Conservation (phyloP, 306 rosid genomes). For the Rosa multiflora region DNA sequence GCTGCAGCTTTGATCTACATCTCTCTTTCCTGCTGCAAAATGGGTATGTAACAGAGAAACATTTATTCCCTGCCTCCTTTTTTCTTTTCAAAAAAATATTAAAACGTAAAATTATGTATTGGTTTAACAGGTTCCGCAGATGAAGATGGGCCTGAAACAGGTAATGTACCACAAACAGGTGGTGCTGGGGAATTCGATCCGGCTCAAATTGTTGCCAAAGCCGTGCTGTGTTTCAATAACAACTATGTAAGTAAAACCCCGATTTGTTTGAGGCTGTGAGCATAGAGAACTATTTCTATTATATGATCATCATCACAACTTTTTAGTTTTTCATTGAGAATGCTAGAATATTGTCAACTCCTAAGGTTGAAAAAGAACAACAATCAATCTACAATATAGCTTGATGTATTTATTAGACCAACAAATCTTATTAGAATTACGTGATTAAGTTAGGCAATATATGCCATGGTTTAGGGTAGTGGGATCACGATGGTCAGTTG, state of each 20-base stretch:
- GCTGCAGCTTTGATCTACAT: constrained; percentile 36
- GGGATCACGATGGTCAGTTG: not conserved
- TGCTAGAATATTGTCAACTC: not conserved
- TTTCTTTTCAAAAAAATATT: not conserved
- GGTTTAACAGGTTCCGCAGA: constrained; percentile 47
- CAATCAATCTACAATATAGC: not conserved
- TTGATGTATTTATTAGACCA: not conserved
- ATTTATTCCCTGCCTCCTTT: not conserved
- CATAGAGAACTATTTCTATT: not conserved
- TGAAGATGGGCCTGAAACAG: constrained; percentile 19
- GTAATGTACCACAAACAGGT: not conserved
- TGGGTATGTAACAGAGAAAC: constrained; percentile 34
- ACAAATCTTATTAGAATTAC: not conserved
- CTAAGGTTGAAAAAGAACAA: not conserved
- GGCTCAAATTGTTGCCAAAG: constrained; percentile 60
- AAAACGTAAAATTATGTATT: not conserved
- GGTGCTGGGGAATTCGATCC: constrained; percentile 38
- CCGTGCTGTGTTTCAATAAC: constrained; percentile 79
- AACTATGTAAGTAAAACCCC: constrained; percentile 51
- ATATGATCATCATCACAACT: not conserved
- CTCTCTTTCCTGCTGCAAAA: constrained; percentile 32
- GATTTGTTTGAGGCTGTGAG: not conserved
- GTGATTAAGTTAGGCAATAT: not conserved
- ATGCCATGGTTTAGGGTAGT: not conserved
- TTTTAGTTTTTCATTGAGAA: not conserved